Evolutionary conservation across 176 grass and related monocot species (phyloP), one percentile per base, ranked within the genome.

Genomic region (Carex myosuroides): DNA sequence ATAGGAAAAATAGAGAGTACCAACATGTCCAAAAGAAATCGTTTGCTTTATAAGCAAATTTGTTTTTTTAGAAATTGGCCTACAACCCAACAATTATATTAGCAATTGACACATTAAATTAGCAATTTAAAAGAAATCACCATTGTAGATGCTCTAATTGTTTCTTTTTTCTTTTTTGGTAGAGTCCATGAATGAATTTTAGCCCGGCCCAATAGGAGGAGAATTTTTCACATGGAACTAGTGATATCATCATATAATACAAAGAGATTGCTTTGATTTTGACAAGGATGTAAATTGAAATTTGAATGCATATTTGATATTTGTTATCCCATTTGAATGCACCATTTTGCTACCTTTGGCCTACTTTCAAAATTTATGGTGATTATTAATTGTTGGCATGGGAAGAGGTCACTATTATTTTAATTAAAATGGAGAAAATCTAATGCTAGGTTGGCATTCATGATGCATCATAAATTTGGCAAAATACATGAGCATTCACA

Each of bases 371-470:
- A 44, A 46, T 71, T 71, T 44, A 44, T 71, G 17, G 68, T 39
- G 16, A 71, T n/a, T 20, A 46, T n/a, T 20, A 46, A 44, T 69
- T 69, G 35, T 39, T 39, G 68, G 68, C 68, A 46, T 21, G 37
- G 68, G 35, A 71, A 71, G 18, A 44, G 68, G 68, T 69, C 68
- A 44, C 37, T 44, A 7, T 71, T 44, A 1, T 10, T 71, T 71
- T 71, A 44, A 71, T 71, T 71, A 70, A 71, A 71, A 29, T 66
- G 33, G 52, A 32, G 26, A 50, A 71, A 44, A 84, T 17, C 42
- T 71, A 30, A 52, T 84, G 50, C 37, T 65, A 60, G 67, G 48
- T 46, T 56, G 24, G 64, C 83, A 58, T 70, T 84, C 4, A 84
- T 56, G 30, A 81, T 58, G 50, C 53, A 81, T 60, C 53, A 60